Evolutionary conservation across 164 flowering plant species (phyloP).

Genomic region (Aristolochia californica): DNA sequence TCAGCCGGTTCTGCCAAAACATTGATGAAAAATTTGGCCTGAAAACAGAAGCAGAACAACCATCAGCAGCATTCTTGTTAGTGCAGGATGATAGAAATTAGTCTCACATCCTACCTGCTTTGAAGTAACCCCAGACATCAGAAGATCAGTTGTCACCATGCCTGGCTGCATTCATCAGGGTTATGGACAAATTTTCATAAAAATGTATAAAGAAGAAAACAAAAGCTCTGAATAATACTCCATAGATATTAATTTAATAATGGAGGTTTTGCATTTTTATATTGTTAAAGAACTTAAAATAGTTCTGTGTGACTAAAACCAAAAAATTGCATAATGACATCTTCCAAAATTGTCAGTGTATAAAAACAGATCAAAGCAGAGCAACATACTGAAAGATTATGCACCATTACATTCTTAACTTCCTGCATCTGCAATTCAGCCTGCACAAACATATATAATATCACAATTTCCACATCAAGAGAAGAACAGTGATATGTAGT

Average conservation of each 20-base stretch:
- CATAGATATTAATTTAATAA: not conserved
- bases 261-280: no score
- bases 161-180: slow-evolving; percentile 58
- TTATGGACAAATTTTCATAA: not conserved
- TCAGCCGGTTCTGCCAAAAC: slow-evolving; percentile 91
- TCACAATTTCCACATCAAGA: slow-evolving; percentile 3
- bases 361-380: not conserved
- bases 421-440: slow-evolving; percentile 94
- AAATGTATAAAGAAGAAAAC: not conserved
- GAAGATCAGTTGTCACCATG: slow-evolving; percentile 97
- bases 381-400: slow-evolving; percentile 80
- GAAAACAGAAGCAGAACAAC: slow-evolving; percentile 15
- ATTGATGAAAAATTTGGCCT: slow-evolving; percentile 97
- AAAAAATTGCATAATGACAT: no score
- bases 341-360: no score
- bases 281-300: no score
- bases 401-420: slow-evolving; percentile 74
- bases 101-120: slow-evolving; percentile 52
- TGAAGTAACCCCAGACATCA: slow-evolving; percentile 90
- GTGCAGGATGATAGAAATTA: not conserved
- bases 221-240: not conserved
- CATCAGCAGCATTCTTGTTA: not conserved
- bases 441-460: slow-evolving; percentile 24
- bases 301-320: not conserved
- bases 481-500: not conserved